Evolutionary conservation across 148 eudicot genomes (phyloP), one percentile per base, ranked within the genome.

Genomic region (Diospyros lotus): DNA sequence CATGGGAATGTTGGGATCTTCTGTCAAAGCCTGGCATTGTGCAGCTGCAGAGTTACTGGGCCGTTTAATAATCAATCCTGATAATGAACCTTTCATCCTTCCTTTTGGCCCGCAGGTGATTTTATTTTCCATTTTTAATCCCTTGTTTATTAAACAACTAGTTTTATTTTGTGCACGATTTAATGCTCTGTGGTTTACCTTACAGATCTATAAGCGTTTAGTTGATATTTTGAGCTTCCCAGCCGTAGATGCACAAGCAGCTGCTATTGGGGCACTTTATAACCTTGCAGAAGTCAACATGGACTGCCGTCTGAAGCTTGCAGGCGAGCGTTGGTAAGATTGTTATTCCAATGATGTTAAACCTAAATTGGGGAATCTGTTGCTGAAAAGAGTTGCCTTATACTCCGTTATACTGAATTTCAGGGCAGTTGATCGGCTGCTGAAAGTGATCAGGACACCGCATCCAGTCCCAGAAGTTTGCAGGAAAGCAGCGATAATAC

Each of bases 31-130:
- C 62, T 95, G 99, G 99, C 91, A 95, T 66, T 95, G 94, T 89
- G 92, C 93, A 69, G 97, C 99, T 66, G 96, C 99, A 43, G 99
- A 95, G 76, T 77, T 95, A 68, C 84, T 95, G 70, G 97, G 98
- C 28, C 97, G 99, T 66, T 58, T 92, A 81, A 77, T 92, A 44
- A 87, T 95, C 67, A 92, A 92, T 79, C 99, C 97, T 63, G 99
- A 95, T 71, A 95, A 92, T 77, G 99, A 95, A 79, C 86, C 91
- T 51, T 95, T 95, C 79, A 89, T 95, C 77, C 89, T 92, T 73
- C 87, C 99, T 18, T 92, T 87, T 80, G 80, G 91, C 69, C 86
- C 93, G 11, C 94, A 90, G 99, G 99, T 95, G 7, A 66, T 14
- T 65, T 67, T 63, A 28, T 63, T 64, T 63, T 59, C 44, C 41